Base-by-base conservation (phyloP, 108 stramenopile species). In the Fragilaria crotonensis region DNA sequence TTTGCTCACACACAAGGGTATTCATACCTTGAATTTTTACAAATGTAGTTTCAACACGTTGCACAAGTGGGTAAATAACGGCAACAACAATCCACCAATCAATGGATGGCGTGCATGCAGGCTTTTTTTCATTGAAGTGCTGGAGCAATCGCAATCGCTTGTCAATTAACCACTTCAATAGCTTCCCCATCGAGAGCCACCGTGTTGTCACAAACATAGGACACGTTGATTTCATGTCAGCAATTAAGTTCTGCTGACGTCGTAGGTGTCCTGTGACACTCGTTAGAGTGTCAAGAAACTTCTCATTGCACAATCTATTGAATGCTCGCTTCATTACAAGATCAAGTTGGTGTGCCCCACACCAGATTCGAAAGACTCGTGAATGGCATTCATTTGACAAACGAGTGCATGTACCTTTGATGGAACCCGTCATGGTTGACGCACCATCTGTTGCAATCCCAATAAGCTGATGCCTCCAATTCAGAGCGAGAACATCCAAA, bases 281-380 rank as follows among this genome's bases (percentile, higher is more conserved):
- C 36, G 14, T 41, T 11, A 41, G 11, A 41, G 36, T 41, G 7
- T 7, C 14, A 7, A 41, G 7, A 59, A 54, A 54, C 29, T 4
- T 29, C 14, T 54, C 28, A 54, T 29, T 29, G 5, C 22, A 29
- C 11, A 54, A 27, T 19, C 29, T 29, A 5, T 29, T 11, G 28
- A 54, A 54, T 25, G 28, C 28, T 54, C n/a, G 25, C n/a, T 54
- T 25, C 28, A 54, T n/a, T 9, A 54, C 25, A 5, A 54, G 28
- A 54, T 54, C 54, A 5, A 54, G 5, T 29, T 54, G 54, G 25
- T 54, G 54, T 54, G 54, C 54, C 5, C 27, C 54, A n/a, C 26
- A 54, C 54, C 54, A 54, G 27, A 54, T 30, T 11, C 28, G 54
- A 54, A 29, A 54, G 9, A 54, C 14, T 5, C 11, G 5, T 29